These are phyloP conservation scores for Boletellus ananas DNA, from an alignment of 768 basidiomycete genomes.

Conservation along the genomic window DNA sequence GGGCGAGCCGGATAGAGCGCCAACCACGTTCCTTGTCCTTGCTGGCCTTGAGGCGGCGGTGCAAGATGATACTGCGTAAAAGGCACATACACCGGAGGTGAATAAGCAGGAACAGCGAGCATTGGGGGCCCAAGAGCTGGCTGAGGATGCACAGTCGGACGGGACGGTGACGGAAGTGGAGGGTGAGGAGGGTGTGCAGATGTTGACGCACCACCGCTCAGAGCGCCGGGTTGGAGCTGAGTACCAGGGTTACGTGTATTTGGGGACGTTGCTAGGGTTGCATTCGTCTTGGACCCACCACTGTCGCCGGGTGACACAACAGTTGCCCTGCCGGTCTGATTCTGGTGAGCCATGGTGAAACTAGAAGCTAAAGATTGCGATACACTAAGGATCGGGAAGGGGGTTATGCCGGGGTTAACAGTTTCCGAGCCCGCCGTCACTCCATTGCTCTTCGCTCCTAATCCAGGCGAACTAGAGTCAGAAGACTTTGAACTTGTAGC, in stretches of 20 bases:
- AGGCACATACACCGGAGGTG: conserved; percentile 20
- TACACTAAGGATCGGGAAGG: conserved; percentile 21
- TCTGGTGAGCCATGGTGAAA: neutral
- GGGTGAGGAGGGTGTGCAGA: neutral
- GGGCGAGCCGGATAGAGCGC: conserved; percentile 20
- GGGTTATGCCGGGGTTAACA: conserved; percentile 1
- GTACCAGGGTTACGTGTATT: neutral
- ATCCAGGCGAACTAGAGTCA: neutral
- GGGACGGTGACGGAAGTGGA: conserved; percentile 13
- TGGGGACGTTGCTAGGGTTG: conserved; percentile 2
- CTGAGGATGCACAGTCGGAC: conserved; percentile 4
- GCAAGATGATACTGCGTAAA: conserved; percentile 19
- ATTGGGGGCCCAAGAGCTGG: conserved; percentile 13
- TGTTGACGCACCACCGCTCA: conserved; percentile 2
- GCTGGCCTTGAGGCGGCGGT: conserved; percentile 11
- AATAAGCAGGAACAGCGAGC: conserved; percentile 15
- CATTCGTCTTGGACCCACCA: conserved; percentile 8
- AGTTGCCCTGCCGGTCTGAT: neutral
- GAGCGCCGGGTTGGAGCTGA: neutral
- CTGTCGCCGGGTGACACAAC: neutral
- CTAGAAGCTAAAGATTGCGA: neutral
- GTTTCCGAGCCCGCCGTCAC: neutral
- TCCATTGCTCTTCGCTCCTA: neutral
- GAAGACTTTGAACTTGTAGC: neutral
- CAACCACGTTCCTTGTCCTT: conserved; percentile 22